Conservation (phyloP, 495 filamentous ascomycete genomes). For the Lasiosphaeria ovina region DNA sequence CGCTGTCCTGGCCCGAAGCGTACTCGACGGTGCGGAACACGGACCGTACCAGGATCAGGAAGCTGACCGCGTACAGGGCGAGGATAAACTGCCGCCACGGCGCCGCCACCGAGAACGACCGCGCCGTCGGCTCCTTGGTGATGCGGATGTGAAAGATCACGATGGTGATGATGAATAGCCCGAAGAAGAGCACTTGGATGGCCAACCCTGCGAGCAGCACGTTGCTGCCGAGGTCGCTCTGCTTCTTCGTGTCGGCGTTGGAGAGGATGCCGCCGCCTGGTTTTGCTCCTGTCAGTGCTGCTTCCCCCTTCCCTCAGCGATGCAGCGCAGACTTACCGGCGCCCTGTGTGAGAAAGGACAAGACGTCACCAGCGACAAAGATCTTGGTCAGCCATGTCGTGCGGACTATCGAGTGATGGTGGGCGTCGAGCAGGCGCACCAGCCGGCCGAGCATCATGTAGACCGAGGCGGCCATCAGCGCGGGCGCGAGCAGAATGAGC, state of each 20-base stretch:
- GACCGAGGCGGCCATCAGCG: slow-evolving; percentile 49
- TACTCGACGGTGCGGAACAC: slow-evolving; percentile 66
- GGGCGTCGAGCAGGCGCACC: slow-evolving; percentile 38
- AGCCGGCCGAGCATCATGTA: slow-evolving; percentile 57
- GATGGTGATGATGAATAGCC: slow-evolving; percentile 48
- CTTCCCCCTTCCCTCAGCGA: neutral
- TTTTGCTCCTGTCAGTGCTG: too few species aligned
- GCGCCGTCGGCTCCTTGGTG: slow-evolving; percentile 4
- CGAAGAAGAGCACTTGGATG: slow-evolving; percentile 54
- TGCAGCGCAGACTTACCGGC: slow-evolving; percentile 20
- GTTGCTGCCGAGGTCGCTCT: slow-evolving; percentile 37
- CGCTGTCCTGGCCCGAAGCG: slow-evolving; percentile 17
- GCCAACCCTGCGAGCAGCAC: slow-evolving; percentile 47
- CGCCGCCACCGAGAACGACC: slow-evolving; percentile 3
- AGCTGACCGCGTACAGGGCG: slow-evolving; percentile 49
- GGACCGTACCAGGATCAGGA: slow-evolving; percentile 59
- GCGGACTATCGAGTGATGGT: slow-evolving; percentile 38
- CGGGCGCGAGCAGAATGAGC: slow-evolving; percentile 41
- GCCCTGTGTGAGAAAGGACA: slow-evolving; percentile 41
- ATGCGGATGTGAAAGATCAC: slow-evolving; percentile 40
- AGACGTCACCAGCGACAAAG: slow-evolving; percentile 43
- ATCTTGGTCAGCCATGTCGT: slow-evolving; percentile 49
- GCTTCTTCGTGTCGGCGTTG: slow-evolving; percentile 22
- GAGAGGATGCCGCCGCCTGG: slow-evolving; percentile 35
- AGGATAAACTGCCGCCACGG: slow-evolving; percentile 51